phyloP scores from a whole-genome alignment of 306 rosid genomes.

The Gastrolobium bilobum region DNA sequence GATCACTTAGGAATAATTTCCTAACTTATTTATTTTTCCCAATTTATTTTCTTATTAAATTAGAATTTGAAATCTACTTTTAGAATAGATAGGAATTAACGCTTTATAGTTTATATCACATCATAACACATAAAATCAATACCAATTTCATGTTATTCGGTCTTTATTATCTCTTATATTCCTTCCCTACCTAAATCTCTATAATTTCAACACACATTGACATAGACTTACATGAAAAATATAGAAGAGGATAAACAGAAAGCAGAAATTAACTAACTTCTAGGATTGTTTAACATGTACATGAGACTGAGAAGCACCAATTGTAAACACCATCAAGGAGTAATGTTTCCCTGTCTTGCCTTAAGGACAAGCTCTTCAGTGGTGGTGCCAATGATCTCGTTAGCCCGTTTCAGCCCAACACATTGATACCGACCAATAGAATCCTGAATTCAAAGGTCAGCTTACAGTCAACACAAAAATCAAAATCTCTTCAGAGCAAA shows the following conservation, averaged over 20 bases:
- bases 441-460: conserved; percentile 67
- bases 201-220: not conserved
- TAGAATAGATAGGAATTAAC: too few species aligned
- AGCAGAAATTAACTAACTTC: conserved; percentile 31
- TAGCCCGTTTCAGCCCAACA: conserved; percentile 88
- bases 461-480: conserved; percentile 34
- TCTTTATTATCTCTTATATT: too few species aligned
- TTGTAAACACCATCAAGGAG: conserved; percentile 45
- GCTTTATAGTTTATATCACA: too few species aligned
- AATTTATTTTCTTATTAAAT: too few species aligned
- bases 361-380: conserved; percentile 91
- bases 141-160: too few species aligned
- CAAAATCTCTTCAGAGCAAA: conserved; percentile 10
- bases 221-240: conserved; percentile 25
- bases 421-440: conserved; percentile 79
- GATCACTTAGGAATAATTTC: too few species aligned
- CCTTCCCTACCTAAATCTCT: too few species aligned
- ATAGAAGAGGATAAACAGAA: conserved; percentile 1
- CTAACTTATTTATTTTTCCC: too few species aligned
- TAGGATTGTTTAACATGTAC: conserved; percentile 38
- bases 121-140: too few species aligned
- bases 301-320: conserved; percentile 39
- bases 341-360: conserved; percentile 62
- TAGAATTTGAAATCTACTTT: too few species aligned
- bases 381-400: conserved; percentile 91